A percentile compares a stretch with the other conserved stretches of the same genome.
These are phyloP conservation scores for Coemansia reversa DNA, from an alignment of 192 early-diverging fungal species.

Conservation along the genomic window DNA sequence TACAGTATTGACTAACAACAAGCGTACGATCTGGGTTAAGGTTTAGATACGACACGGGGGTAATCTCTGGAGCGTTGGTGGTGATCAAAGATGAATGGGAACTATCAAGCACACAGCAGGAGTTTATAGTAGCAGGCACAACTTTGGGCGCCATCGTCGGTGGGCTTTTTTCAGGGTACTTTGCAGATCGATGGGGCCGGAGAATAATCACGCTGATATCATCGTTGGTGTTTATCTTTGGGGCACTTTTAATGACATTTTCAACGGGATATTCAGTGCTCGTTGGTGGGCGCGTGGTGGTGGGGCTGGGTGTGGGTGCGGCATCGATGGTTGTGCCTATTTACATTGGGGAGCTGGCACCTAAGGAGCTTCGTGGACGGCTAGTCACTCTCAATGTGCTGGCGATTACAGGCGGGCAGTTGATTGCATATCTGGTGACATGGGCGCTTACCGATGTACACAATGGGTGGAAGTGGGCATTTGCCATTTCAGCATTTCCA, in stretches of 20 bases:
- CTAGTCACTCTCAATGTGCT: conserved; percentile 60
- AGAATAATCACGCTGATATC: conserved; percentile 51
- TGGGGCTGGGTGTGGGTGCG: conserved; percentile 57
- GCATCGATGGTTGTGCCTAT: conserved; percentile 57
- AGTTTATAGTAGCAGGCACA: conserved; percentile 54
- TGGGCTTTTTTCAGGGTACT: conserved; percentile 63
- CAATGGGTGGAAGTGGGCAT: conserved; percentile 57
- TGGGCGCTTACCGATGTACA: conserved; percentile 58
- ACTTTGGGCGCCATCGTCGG: conserved; percentile 63
- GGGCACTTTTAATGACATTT: conserved; percentile 58
- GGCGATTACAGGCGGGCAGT: conserved; percentile 61
- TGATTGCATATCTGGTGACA: conserved; percentile 62
- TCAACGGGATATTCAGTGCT: conserved; percentile 48
- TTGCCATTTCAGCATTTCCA: conserved; percentile 55
- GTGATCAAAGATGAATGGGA: conserved; percentile 52
- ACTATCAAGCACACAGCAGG: conserved; percentile 47
- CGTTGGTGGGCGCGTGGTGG: conserved; percentile 55
- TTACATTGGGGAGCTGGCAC: conserved; percentile 60
- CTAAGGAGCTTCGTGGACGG: conserved; percentile 59
- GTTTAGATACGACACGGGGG: conserved; percentile 58
- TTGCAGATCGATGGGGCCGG: conserved; percentile 67
- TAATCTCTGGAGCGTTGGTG: conserved; percentile 53
- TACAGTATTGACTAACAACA: no score
- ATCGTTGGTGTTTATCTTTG: conserved; percentile 56
- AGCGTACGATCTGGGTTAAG: background rate